phyloP scores from a whole-genome alignment of 192 early-diverging fungal genomes.

The Entophlyctis luteolus region DNA sequence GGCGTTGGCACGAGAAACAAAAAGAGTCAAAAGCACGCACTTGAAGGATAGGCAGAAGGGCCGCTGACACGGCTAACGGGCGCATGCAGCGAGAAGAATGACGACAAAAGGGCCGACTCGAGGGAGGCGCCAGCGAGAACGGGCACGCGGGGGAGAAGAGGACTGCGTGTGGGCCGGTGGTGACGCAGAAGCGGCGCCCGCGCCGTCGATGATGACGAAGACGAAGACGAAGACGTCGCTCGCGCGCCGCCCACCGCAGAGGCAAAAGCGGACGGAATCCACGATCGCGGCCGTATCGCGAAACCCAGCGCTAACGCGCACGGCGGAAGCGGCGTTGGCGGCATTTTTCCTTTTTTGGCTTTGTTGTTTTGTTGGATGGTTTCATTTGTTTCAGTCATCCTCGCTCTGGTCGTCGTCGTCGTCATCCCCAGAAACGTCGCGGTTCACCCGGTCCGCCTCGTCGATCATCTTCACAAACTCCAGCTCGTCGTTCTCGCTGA shows the following conservation, averaged over 20 bases:
- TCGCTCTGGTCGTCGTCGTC: constrained; percentile 63
- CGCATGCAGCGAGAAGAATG: too few relatives aligned
- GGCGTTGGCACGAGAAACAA: too few relatives aligned
- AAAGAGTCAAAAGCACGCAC: too few relatives aligned
- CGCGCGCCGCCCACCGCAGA: neutral
- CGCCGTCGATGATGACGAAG: neutral
- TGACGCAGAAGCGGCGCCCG: too few relatives aligned
- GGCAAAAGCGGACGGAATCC: neutral
- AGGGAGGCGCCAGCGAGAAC: too few relatives aligned
- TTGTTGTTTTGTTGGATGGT: neutral
- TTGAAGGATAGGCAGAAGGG: too few relatives aligned
- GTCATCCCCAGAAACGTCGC: constrained; percentile 88
- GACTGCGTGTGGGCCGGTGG: too few relatives aligned
- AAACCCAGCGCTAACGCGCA: neutral
- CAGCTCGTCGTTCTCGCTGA: constrained; percentile 87
- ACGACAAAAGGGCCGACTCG: too few relatives aligned
- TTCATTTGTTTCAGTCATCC: neutral
- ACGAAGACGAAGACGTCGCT: neutral
- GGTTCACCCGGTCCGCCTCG: constrained; percentile 85
- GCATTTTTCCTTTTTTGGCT: neutral
- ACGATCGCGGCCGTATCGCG: neutral
- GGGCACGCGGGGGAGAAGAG: too few relatives aligned
- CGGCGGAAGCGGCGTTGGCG: too few relatives aligned
- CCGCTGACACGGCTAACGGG: too few relatives aligned
- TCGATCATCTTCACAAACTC: constrained; percentile 89